Base-by-base conservation (phyloP, 176 grass and related monocot species). In the Oryza brachyantha region DNA sequence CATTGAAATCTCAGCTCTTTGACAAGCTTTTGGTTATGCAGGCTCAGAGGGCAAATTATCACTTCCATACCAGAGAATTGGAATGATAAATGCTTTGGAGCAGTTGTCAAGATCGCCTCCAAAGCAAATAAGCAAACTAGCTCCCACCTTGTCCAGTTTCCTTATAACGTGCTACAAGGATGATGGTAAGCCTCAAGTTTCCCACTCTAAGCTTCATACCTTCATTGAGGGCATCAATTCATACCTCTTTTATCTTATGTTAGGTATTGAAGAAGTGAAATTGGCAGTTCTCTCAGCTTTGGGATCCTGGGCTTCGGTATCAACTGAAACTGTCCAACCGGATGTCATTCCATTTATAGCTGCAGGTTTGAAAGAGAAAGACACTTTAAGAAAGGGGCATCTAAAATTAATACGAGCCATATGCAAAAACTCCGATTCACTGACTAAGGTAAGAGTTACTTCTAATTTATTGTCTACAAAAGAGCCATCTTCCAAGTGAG, bases 191-290 rank as follows among this genome's bases (percentile, higher is more conserved):
- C 68, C 43, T 54, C 28, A 80, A 32, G n/a, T 52, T 45, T 85
- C 64, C 39, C 69, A 81, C 81, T 90, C 36, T 74, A 69, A 21
- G 41, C 39, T 88, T 57, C 4, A 55, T 69, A 75, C 32, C 62
- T 21, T 80, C 22, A 43, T 65, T 27, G 50, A 70, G 29, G 7
- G 10, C 57, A 29, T 57, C 45, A 17, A 37, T 70, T 88, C 43
- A 76, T 80, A 57, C 3, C 62, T 81, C 69, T 72, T 31, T 57
- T 81, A 63, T 68, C 54, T 78, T 67, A 84, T 92, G 72, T 82
- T 69, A 97, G 95, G 89, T 71, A 92, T 94, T 70, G 95, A 97
- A 80, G 95, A 97, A 74, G 95, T 97, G 79, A 97, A 94, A 84
- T 55, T 97, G 92, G 87, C 87, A 66, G 80, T 90, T 68, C 82